These are phyloP conservation scores for Drechmeria coniospora DNA, from an alignment of 2,329 filamentous ascomycete species.

Conservation along the genomic window DNA sequence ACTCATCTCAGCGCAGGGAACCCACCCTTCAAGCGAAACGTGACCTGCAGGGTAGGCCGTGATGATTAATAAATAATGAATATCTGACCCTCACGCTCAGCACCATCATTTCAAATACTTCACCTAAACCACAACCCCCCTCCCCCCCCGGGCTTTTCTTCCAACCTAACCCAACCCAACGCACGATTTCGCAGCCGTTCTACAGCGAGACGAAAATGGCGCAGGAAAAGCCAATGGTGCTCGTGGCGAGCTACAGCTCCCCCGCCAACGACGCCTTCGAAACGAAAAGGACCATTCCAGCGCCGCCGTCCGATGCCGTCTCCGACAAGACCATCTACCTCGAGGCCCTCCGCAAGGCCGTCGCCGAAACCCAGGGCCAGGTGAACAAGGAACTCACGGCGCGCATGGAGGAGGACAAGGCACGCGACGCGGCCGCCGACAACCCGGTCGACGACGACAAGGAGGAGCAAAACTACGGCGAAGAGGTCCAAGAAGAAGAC, in stretches of 20 bases:
- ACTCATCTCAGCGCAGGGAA: no score
- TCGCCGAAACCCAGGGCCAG: conserved; percentile 42
- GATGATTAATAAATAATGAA: no score
- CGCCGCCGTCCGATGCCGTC: conserved; percentile 19
- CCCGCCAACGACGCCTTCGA: conserved; percentile 31
- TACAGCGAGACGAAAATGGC: no score
- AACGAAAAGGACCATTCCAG: conserved; percentile 19
- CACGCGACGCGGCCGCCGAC: conserved; percentile 21
- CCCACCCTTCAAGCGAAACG: no score
- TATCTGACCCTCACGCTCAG: no score
- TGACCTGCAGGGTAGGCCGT: no score
- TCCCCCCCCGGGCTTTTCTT: no score
- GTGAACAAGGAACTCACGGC: conserved; percentile 58
- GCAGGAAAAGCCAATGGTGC: conserved; percentile 4
- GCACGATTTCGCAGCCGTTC: no score
- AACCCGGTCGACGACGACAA: conserved; percentile 33
- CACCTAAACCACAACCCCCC: no score
- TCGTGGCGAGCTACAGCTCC: conserved; percentile 40
- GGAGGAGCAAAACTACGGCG: conserved; percentile 71
- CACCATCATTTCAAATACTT: no score
- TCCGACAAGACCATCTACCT: conserved; percentile 45
- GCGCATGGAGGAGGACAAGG: conserved; percentile 61
- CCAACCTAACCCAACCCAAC: no score
- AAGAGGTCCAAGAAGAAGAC: conserved; percentile 60
- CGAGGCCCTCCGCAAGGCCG: conserved; percentile 38